Conservation (phyloP, 2,329 filamentous ascomycete species). For the Colletotrichum sp. region DNA sequence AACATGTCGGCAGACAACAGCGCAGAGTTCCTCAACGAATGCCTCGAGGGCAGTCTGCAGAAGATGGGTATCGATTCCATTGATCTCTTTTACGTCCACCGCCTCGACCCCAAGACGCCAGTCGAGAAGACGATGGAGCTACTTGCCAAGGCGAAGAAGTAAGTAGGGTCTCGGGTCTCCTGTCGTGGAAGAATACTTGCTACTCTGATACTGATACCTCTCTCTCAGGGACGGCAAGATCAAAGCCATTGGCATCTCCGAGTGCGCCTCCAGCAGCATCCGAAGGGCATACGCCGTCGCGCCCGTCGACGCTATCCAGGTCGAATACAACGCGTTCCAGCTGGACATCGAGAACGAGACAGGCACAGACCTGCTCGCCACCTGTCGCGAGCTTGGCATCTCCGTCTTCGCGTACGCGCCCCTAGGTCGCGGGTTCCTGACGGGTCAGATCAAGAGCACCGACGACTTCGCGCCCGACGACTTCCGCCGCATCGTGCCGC, state of each 20-base stretch:
- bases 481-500: not conserved
- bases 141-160: not conserved
- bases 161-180: rapidly evolving
- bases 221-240: not conserved
- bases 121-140: slow-evolving; percentile 34
- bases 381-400: not conserved
- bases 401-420: not conserved
- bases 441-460: not conserved
- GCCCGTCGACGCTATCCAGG: not conserved
- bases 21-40: slow-evolving; percentile 46
- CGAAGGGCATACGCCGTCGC: not conserved
- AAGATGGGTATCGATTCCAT: slow-evolving; percentile 56
- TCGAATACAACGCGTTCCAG: not conserved
- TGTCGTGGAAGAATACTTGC: not conserved
- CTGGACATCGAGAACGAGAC: not conserved
- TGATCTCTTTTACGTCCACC: slow-evolving; percentile 61
- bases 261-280: not conserved
- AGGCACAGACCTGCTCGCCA: not conserved
- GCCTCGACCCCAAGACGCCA: slow-evolving; percentile 49
- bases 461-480: not conserved
- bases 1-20: not conserved
- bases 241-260: not conserved
- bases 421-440: not conserved
- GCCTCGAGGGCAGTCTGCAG: slow-evolving; percentile 40
- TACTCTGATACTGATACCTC: not conserved